A percentile compares a stretch with the other conserved stretches of the same genome.
Evolutionary conservation across 75 land plant species (phyloP).

Genomic region (Pinus albicaulis): DNA sequence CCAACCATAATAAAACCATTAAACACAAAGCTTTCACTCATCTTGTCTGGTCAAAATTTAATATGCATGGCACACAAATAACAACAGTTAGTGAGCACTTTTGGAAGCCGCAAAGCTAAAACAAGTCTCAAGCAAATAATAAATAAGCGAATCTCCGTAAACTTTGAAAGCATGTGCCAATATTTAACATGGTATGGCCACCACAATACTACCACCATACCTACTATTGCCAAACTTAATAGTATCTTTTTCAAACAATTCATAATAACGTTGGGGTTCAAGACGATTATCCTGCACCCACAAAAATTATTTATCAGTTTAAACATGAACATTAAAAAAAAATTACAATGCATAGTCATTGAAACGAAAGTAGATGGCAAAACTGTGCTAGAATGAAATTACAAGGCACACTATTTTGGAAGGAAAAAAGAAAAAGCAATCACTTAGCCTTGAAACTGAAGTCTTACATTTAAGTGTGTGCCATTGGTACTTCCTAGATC

Average conservation of each 20-base stretch:
- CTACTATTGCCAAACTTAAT: conserved; percentile 98
- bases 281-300: conserved; percentile 71
- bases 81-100: too few species aligned
- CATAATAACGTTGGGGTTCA: conserved; percentile 97
- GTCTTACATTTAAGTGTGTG: conserved; percentile 89
- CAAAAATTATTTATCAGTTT: conserved; percentile 3
- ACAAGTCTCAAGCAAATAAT: too few species aligned
- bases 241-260: conserved; percentile 91
- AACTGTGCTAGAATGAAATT: background rate
- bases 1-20: background rate
- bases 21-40: background rate
- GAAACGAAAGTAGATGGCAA: background rate
- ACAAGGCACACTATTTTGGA: too few species aligned
- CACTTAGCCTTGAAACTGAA: background rate
- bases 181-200: background rate
- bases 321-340: conserved; percentile 6
- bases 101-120: too few species aligned
- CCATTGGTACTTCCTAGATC: conserved; percentile 99
- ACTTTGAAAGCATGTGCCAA: background rate
- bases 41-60: too few species aligned
- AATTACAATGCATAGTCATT: background rate
- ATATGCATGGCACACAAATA: too few species aligned
- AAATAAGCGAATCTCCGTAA: too few species aligned
- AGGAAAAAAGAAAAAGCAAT: background rate
- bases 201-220: conserved; percentile 33